Evolutionary conservation across 352 stramenopile genomes (phyloP), one percentile per base, ranked within the genome.

Genomic region (Pythium myriotylum): DNA sequence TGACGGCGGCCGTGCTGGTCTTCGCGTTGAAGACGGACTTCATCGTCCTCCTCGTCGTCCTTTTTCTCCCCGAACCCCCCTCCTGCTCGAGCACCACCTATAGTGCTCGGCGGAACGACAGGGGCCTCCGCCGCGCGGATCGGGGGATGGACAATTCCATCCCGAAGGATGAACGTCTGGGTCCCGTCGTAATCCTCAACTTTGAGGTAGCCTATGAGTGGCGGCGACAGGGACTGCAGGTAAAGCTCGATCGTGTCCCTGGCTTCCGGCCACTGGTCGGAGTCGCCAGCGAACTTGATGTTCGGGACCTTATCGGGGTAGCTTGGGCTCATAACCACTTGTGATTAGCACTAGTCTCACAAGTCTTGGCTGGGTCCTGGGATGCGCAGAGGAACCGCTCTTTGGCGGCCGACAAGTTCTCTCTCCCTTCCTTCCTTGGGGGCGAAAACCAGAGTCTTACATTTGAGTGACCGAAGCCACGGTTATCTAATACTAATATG

Each of bases 221-320:
- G 42, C 22, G 14, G 14, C 3, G 3, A 3, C 9, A 26, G 42
- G 14, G 19, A 26, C 16, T 27, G 19, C 3, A 27, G 22, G n/a
- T n/a, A 48, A 4, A 48, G 42, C 42, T 35, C 29, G 29, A 48
- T 48, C 9, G 42, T 48, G 16, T 48, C 37, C 37, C 13, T 20
- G 37, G 37, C 37, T 20, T n/a, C 7, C 37, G 37, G 7, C 37
- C 13, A 43, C 37, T 43, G 5, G 29, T 35, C 29, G 29, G 29
- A 5, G 10, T 35, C 29, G 29, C 29, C 29, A 35, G 29, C 5
- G 29, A 35, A 35, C 29, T 35, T 35, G 5, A 35, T 10, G 5
- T 10, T 35, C 29, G 37, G 37, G 7, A 20, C 7, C 37, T 43
- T 43, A 14, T 43, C 37, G 13, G n/a, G 13, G 37, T 4, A 19